Evolutionary conservation across 163 green algal species (phyloP).

Genomic region (Coccomyxa subellipsoidea): DNA sequence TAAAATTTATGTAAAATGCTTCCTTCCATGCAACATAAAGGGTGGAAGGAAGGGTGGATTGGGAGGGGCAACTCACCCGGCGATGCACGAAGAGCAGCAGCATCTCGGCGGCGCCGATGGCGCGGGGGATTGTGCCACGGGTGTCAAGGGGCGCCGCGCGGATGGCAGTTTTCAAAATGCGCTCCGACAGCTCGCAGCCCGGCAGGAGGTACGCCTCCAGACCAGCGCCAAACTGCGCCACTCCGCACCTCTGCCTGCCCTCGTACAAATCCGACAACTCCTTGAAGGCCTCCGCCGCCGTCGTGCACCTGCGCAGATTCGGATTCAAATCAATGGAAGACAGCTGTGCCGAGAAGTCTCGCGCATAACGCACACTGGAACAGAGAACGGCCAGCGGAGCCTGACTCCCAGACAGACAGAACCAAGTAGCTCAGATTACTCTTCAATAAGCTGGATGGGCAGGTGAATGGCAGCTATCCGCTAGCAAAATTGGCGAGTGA

Average conservation of each 20-base stretch:
- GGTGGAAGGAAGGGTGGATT: background rate
- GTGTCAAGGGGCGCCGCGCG: constrained; percentile 8
- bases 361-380: background rate
- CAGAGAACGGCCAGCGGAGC: background rate
- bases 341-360: too few species aligned
- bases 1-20: too few species aligned
- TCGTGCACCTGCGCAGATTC: background rate
- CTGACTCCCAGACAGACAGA: background rate
- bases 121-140: background rate
- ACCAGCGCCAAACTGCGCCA: constrained; percentile 1
- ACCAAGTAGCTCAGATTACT: too few species aligned
- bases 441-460: too few species aligned
- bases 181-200: constrained; percentile 23
- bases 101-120: background rate
- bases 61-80: background rate
- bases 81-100: background rate
- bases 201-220: constrained; percentile 50
- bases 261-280: constrained; percentile 13
- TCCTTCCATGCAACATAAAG: too few species aligned
- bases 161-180: constrained; percentile 45
- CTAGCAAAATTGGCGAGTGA: too few species aligned
- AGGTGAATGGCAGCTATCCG: too few species aligned
- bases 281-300: constrained; percentile 7
- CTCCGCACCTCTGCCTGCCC: constrained; percentile 10
- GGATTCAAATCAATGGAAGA: background rate